Evolutionary conservation across 2,329 filamentous ascomycete species (phyloP).

Genomic region (Xylariales sp.): DNA sequence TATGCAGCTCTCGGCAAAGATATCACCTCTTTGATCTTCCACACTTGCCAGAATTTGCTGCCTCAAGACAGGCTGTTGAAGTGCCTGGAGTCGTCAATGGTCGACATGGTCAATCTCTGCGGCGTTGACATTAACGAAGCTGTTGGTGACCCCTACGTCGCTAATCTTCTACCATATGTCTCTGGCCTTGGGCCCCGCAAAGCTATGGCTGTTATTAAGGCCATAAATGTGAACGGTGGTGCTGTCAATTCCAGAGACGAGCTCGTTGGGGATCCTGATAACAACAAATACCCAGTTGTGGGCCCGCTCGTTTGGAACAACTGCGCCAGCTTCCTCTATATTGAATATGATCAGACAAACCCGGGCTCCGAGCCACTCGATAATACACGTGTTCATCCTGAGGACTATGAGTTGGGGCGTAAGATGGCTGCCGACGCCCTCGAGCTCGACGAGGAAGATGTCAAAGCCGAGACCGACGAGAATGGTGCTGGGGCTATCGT

Average conservation of each 20-base stretch:
- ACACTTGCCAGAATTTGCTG: conserved; percentile 83
- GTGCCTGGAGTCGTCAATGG: conserved; percentile 90
- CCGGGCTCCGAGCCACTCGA: conserved; percentile 86
- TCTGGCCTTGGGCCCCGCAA: conserved; percentile 91
- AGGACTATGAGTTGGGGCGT: conserved; percentile 95
- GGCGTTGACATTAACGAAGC: conserved; percentile 95
- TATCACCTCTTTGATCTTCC: conserved; percentile 80
- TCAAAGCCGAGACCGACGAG: conserved; percentile 89
- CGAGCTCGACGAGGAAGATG: conserved; percentile 95
- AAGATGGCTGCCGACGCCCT: conserved; percentile 98
- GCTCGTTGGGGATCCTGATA: conserved; percentile 82
- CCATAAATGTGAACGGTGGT: conserved; percentile 87
- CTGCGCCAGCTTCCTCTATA: conserved; percentile 90
- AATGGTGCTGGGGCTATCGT: conserved; percentile 88
- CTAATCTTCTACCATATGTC: conserved; percentile 85
- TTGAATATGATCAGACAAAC: conserved; percentile 81
- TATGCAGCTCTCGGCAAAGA: conserved; percentile 91
- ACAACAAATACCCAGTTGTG: conserved; percentile 72
- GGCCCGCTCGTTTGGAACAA: conserved; percentile 93
- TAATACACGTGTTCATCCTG: conserved; percentile 94
- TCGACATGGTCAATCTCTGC: conserved; percentile 96
- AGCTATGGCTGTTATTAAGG: conserved; percentile 78
- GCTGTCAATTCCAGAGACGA: conserved; percentile 80
- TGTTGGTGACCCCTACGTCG: conserved; percentile 73
- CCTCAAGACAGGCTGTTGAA: conserved; percentile 83